Base-by-base conservation (phyloP, 1,284 basidiomycete species). In the Calocybe gambosa region DNA sequence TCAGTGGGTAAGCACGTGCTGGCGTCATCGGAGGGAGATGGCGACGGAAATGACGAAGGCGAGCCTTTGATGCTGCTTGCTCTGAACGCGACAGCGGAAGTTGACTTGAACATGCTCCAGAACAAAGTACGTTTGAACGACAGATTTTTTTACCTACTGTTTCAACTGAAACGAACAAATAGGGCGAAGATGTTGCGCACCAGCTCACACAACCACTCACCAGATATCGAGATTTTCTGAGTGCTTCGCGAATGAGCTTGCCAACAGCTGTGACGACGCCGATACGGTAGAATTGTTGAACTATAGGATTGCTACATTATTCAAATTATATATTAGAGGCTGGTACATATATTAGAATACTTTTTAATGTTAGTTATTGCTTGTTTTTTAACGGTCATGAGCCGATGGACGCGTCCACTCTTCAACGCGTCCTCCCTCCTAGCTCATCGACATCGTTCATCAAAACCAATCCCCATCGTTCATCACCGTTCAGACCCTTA, bases 61-160 rank as follows among this genome's bases (percentile, higher is more conserved):
- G 72, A 74, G 40, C 80, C 81, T 6, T 51, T 85, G 43, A 70
- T 89, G 73, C 65, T 89, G 43, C 70, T 89, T 37, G 83, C 79
- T 2, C 62, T 89, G 52, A 86, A 84, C 53, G 71, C 80, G 26
- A 74, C 77, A 16, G 61, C 75, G 31, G 66, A 62, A 38, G 73
- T 80, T 4, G 73, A 78, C 13, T 88, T 82, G 82, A 76, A 78
- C 15, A 71, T 75, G 44, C 66, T 89, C 44, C 71, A 78, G 45
- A 51, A 58, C 53, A 87, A 82, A 72, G 85, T 82, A 51, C 20
- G 68, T 53, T 34, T 34, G 3, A 8, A 15, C 4, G 2, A 23
- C n/a, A 34, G 12, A 8, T 31, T 8, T 31, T 19, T 23, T 37
- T 28, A 26, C 16, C 28, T 34, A 16, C 37, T 23, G 12, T 39